phyloP scores from a whole-genome alignment of 2,329 filamentous ascomycete species.

The Capronia epimyces region DNA sequence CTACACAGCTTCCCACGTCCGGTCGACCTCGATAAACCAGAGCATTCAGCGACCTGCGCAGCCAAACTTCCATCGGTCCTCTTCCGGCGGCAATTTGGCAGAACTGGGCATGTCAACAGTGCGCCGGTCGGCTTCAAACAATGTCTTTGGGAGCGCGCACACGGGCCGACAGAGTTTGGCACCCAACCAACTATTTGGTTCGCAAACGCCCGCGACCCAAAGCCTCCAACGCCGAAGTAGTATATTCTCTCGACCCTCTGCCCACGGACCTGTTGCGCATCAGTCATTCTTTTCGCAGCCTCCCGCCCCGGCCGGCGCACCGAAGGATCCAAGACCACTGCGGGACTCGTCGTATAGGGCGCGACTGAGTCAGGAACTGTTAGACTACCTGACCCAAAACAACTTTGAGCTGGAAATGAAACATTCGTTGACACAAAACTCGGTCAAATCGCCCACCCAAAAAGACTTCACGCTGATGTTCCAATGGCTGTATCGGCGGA shows the following conservation, averaged over 20 bases:
- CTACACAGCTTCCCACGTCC: slow-evolving; percentile 66
- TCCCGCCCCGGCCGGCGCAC: slow-evolving; percentile 72
- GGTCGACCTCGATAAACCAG: slow-evolving; percentile 82
- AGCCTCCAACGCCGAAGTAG: slow-evolving; percentile 68
- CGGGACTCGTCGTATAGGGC: slow-evolving; percentile 74
- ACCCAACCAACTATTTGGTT: slow-evolving; percentile 50
- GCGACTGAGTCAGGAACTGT: slow-evolving; percentile 77
- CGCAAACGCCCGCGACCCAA: slow-evolving; percentile 48
- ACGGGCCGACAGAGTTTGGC: slow-evolving; percentile 68
- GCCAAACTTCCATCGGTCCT: slow-evolving; percentile 78
- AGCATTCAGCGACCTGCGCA: slow-evolving; percentile 78
- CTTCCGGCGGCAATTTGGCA: slow-evolving; percentile 72
- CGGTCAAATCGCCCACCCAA: slow-evolving; percentile 88
- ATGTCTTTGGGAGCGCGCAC: slow-evolving; percentile 52
- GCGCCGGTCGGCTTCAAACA: slow-evolving; percentile 71
- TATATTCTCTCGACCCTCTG: slow-evolving; percentile 70
- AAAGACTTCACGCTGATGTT: slow-evolving; percentile 99
- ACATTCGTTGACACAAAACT: slow-evolving; percentile 82
- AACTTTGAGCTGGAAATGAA: slow-evolving; percentile 99
- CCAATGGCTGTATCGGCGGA: slow-evolving; percentile 92
- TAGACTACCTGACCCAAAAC: slow-evolving; percentile 86
- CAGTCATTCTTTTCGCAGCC: slow-evolving; percentile 94
- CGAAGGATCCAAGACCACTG: slow-evolving; percentile 78
- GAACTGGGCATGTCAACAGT: slow-evolving; percentile 78
- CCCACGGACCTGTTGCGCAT: slow-evolving; percentile 61